Evolutionary conservation across 75 land plant species (phyloP), one percentile per base, ranked within the genome.

Genomic region (Pinus taeda): DNA sequence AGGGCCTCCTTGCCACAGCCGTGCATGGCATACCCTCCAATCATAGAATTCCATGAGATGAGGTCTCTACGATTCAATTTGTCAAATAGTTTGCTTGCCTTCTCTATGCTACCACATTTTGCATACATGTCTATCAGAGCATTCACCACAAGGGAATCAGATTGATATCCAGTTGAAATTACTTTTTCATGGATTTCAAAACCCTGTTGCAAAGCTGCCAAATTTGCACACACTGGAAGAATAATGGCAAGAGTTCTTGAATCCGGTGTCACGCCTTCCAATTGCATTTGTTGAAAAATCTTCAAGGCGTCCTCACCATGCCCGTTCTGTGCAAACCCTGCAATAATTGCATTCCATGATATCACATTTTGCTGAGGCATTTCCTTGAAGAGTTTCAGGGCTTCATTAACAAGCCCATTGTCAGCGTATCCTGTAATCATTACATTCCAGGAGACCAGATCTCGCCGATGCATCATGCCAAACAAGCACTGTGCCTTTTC

Each of bases 41-140:
- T 29, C 17, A 75, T 24, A 3, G 71, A n/a, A 26, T 75, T 75
- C 17, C n/a, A 24, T 9, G 45, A 36, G n/a, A 57, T 20, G 12
- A 59, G n/a, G 60, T 59, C 60, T 59, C n/a, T 59, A 17, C 13
- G n/a, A 59, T 59, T 59, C 60, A 59, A 7, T 59, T 59, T 59
- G n/a, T 59, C n/a, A 59, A 59, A 59, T 20, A 59, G n/a, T 59
- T 59, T 9, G 4, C 11, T 17, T 4, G 60, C 60, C 17, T 15
- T 59, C 17, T 20, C n/a, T 15, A 59, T 15, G n/a, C 17, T 17
- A 20, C 60, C 60, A 45, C 56, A 49, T 45, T 69, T 69, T 39
- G 74, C 74, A 56, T 78, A 78, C 79, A 78, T 78, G 63, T 78
- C 30, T 15, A 78, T 26, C 37, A 78, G 73, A 53, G 74, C 59